Evolutionary conservation across 1,139 yeast genomes (phyloP), one percentile per base, ranked within the genome.

Genomic region (Candida albicans): DNA sequence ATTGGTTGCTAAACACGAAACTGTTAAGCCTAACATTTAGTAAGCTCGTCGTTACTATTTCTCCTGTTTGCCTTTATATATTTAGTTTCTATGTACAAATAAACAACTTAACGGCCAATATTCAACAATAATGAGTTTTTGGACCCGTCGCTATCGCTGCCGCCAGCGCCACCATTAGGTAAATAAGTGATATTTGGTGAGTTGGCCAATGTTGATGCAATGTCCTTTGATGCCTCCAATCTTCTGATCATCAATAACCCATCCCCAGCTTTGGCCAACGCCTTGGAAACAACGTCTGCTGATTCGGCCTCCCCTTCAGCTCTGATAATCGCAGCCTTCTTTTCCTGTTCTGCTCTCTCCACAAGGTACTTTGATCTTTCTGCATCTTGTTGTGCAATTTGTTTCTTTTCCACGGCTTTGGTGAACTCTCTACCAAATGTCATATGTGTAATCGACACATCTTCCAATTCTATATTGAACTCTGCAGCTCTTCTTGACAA

Each of bases 231-330:
- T 1, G 99, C 98, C 64, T 95, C 99, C 57, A 95, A 82, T 70
- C 98, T 81, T 78, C 99, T 83, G 59, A 93, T 90, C 77, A 88
- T 79, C 64, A 95, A 76, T 57, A 95, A 77, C 54, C 99, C 99
- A 61, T 95, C 98, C 64, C 99, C 99, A 29, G 96, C 93, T 72
- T 90, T 90, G 42, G 84, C 82, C 56, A 95, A 79, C 3, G 99
- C 98, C 68, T 84, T 89, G 39, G 97, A 89, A 52, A 95, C 95
- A 48, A 85, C 83, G 51, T 93, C 99, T 7, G 98, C 99, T 45
- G 96, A 89, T 67, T 95, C 99, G 35, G 99, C 99, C 70, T 95
- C 99, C 68, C 99, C 99, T 68, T 95, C 99, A 24, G 99, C 99
- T 57, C 98, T 82, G 53, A 93, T 93, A 57, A 95, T 90, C 44